These are phyloP conservation scores for Sarocladium oryzae DNA, from an alignment of 2,329 filamentous ascomycete genomes.

Conservation along the genomic window DNA sequence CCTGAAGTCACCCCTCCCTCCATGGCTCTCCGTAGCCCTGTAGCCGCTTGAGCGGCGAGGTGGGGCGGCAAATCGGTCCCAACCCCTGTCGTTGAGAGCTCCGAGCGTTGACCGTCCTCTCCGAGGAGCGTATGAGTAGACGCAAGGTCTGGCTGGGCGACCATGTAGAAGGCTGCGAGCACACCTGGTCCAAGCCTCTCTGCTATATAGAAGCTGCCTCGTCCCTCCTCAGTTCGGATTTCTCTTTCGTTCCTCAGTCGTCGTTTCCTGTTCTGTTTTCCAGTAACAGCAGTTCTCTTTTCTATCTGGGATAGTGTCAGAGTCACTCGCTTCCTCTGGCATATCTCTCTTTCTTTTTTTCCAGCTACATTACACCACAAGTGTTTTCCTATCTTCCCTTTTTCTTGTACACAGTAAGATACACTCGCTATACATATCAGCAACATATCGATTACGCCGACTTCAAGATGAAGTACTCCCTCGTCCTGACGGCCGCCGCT, in stretches of 20 bases:
- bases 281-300: slow-evolving; percentile 17
- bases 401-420: slow-evolving; percentile 9
- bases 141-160: neutral
- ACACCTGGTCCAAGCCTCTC: neutral
- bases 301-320: slow-evolving; percentile 29
- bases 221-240: slow-evolving; percentile 12
- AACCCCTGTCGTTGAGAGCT: neutral
- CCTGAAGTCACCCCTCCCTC: neutral
- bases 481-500: slow-evolving; percentile 43
- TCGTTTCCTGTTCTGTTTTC: slow-evolving; percentile 18
- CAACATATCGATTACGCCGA: slow-evolving; percentile 4
- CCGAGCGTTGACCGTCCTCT: slow-evolving; percentile 3
- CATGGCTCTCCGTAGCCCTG: neutral
- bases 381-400: slow-evolving; percentile 19
- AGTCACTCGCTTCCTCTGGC: slow-evolving; percentile 53
- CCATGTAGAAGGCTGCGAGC: neutral
- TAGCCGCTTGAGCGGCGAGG: neutral
- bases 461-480: slow-evolving; percentile 44
- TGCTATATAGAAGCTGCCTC: slow-evolving; percentile 9
- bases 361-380: slow-evolving; percentile 20
- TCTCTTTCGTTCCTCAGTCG: slow-evolving; percentile 18
- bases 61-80: slow-evolving; percentile 2
- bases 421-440: slow-evolving; percentile 13
- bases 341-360: slow-evolving; percentile 19
- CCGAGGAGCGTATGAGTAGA: no score